phyloP scores from a whole-genome alignment of 164 flowering plant species.

The Vitis vinifera region ASM3070453v1 NC_081819.1:22577001-22577500 shows the following conservation, averaged over 20 bases:
- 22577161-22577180: too few species aligned
- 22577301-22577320: not conserved
- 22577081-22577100: not conserved
- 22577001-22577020: not conserved
- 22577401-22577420: constrained; percentile 57
- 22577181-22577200: too few species aligned
- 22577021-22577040: not conserved
- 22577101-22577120: not conserved
- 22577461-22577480: not conserved
- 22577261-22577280: not conserved
- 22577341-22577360: constrained; percentile 19
- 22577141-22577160: not conserved
- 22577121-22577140: not conserved
- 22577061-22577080: not conserved
- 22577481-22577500: not conserved
- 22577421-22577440: constrained; percentile 28
- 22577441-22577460: not conserved
- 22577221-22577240: constrained; percentile 1
- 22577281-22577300: not conserved
- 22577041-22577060: not conserved
- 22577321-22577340: not conserved
- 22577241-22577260: not conserved
- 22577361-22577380: constrained; percentile 59
- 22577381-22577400: constrained; percentile 62
- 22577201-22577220: not conserved